Evolutionary conservation across 1,284 basidiomycete species (phyloP).

Genomic region (Melampsora occidentalis): DNA sequence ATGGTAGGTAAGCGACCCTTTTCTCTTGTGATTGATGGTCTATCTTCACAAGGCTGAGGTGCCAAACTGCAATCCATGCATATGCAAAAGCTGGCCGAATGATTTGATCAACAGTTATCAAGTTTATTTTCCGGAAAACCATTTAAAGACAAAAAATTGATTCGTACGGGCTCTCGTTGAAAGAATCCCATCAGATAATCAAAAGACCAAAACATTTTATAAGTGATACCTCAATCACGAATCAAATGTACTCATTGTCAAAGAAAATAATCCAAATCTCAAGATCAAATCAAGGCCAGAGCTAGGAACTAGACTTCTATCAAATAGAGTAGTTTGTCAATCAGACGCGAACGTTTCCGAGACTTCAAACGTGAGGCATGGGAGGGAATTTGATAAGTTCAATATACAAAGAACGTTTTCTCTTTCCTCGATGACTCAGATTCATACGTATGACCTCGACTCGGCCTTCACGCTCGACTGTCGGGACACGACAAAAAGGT

Average conservation of each 20-base stretch:
- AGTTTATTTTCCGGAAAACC: slow-evolving; percentile 76
- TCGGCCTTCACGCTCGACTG: too few relatives aligned
- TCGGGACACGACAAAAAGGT: too few relatives aligned
- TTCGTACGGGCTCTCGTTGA: not conserved
- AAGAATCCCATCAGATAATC: slow-evolving; percentile 9
- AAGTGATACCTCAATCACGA: slow-evolving; percentile 50
- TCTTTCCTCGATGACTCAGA: too few relatives aligned
- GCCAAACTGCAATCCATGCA: too few relatives aligned
- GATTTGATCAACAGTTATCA: slow-evolving; percentile 58
- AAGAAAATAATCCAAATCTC: not conserved
- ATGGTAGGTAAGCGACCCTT: too few relatives aligned
- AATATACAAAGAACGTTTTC: too few relatives aligned
- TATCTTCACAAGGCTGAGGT: too few relatives aligned
- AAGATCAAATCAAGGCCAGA: too few relatives aligned
- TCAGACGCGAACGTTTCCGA: slow-evolving; percentile 44
- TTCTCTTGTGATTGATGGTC: too few relatives aligned
- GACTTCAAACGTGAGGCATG: not conserved
- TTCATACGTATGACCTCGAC: too few relatives aligned
- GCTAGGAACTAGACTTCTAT: slow-evolving; percentile 44
- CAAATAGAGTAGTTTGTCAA: slow-evolving; percentile 48
- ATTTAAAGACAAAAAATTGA: slow-evolving; percentile 51
- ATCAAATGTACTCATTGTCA: slow-evolving; percentile 46
- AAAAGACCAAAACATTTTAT: slow-evolving; percentile 2
- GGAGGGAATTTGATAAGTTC: too few relatives aligned
- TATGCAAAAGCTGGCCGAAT: too few relatives aligned